Evolutionary conservation across 2,329 filamentous ascomycete genomes (phyloP).

Genomic region (Fusarium oxysporum): DNA sequence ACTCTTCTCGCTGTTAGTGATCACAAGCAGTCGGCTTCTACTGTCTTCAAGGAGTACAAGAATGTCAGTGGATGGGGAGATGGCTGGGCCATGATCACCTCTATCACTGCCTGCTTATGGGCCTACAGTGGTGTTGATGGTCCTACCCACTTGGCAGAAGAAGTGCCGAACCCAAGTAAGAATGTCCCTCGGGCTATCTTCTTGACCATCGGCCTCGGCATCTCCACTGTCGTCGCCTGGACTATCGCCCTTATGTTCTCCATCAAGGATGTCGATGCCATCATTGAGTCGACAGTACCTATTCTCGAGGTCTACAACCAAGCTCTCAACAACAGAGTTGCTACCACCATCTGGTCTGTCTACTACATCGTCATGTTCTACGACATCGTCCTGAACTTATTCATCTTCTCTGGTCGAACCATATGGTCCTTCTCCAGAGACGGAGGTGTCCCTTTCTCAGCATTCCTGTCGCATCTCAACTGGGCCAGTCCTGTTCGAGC

Average conservation of each 20-base stretch:
- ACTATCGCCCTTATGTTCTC: constrained; percentile 44
- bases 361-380: constrained; percentile 46
- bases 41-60: constrained; percentile 39
- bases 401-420: constrained; percentile 42
- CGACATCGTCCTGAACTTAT: constrained; percentile 43
- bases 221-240: constrained; percentile 40
- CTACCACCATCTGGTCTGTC: constrained; percentile 41
- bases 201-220: constrained; percentile 38
- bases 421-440: constrained; percentile 45
- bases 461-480: constrained; percentile 35
- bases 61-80: constrained; percentile 44
- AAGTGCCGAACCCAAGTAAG: constrained; percentile 43
- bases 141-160: constrained; percentile 40
- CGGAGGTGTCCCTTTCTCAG: constrained; percentile 41
- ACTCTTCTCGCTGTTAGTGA: constrained; percentile 38
- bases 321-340: constrained; percentile 38
- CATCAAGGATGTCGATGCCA: constrained; percentile 39
- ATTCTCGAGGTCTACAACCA: constrained; percentile 44
- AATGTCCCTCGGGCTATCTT: constrained; percentile 44
- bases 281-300: constrained; percentile 39
- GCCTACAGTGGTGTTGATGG: constrained; percentile 41
- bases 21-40: constrained; percentile 27
- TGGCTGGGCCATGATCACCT: constrained; percentile 42
- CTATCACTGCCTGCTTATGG: constrained; percentile 42
- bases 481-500: constrained; percentile 41